Conservation (phyloP, 129 eudicot genomes). For the Mikania micrantha region DNA sequence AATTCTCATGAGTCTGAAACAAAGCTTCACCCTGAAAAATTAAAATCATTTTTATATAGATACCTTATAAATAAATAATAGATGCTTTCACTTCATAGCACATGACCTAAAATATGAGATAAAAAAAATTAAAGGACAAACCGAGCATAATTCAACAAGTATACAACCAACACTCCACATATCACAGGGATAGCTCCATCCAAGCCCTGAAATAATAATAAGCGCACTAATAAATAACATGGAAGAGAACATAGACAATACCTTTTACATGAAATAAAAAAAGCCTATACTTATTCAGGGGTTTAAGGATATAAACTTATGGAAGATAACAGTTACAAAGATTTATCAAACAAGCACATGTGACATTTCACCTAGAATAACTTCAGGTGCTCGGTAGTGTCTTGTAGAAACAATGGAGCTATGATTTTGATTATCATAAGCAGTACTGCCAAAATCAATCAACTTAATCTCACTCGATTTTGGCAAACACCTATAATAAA, state of each 20-base stretch:
- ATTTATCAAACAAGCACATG: conserved; percentile 7
- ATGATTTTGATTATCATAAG: conserved; percentile 67
- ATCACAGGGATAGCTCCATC: conserved; percentile 93
- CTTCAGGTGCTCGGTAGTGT: conserved; percentile 98
- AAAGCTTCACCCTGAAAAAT: conserved; percentile 73
- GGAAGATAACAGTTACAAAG: conserved; percentile 2
- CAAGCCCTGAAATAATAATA: conserved; percentile 49
- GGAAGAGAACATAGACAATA: neutral
- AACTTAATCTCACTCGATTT: conserved; percentile 94
- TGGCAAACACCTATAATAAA: conserved; percentile 72
- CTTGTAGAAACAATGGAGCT: conserved; percentile 88
- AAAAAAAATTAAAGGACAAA: conserved; percentile 27
- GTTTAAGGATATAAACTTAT: neutral
- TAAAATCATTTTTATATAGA: neutral
- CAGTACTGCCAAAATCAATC: conserved; percentile 97
- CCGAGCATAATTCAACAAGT: conserved; percentile 85
- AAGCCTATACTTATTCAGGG: neutral
- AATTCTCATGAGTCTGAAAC: conserved; percentile 91
- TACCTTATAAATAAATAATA: neutral
- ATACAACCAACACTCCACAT: conserved; percentile 92
- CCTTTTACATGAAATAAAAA: neutral
- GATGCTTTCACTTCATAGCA: neutral
- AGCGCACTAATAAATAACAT: neutral
- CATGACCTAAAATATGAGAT: neutral
- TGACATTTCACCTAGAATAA: conserved; percentile 68